Base-by-base conservation (phyloP, 2,329 filamentous ascomycete genomes). In the Simplicillium sp. region DNA sequence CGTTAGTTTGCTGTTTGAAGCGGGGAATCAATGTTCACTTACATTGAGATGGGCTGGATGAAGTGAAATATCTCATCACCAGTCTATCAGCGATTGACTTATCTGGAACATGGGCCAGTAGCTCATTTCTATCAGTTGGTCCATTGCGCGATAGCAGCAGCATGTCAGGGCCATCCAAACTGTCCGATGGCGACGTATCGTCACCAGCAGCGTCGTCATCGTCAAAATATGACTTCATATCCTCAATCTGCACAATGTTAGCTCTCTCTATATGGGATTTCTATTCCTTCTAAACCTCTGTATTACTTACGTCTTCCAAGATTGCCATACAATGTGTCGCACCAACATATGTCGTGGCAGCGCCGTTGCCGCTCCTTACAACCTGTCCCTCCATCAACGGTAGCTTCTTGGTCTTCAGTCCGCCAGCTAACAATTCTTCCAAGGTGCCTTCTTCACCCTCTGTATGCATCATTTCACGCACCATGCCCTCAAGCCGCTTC, bases 291-390 rank as follows among this genome's bases (percentile, higher is more conserved):
- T 18, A 15, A 14, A 2, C 1, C 29, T 20, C 15, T 28, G 12
- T 7, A n/a, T 16, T 34, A 57, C 68, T 64, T 48, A 77, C 74
- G 60, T 79, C 71, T 50, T 78, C 71, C 11, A 79, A 56, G 55
- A 79, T 76, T 2, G 75, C 75, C 60, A 77, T 70, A 47, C 73
- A 77, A 44, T 79, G 74, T 35, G 75, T 78, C 4, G 73, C 73
- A 1, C 75, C 75, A 4, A 79, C 67, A 47, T 76, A 79, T 4
- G 67, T 73, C 34, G 65, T 67, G 9, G 61, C 63, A 9, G 20
- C 20, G 20, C 20, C 20, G 38, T 57, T 56, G 29, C 62, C 53
- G 3, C 66, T 61, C 16, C 60, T 56, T 15, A 75, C 60, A 7
- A 76, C 61, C 40, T 70, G 62, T 0, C 64, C 69, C 33, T 44